phyloP scores from a whole-genome alignment of 2,329 filamentous ascomycete genomes.

The Didymella arachidicola region DNA sequence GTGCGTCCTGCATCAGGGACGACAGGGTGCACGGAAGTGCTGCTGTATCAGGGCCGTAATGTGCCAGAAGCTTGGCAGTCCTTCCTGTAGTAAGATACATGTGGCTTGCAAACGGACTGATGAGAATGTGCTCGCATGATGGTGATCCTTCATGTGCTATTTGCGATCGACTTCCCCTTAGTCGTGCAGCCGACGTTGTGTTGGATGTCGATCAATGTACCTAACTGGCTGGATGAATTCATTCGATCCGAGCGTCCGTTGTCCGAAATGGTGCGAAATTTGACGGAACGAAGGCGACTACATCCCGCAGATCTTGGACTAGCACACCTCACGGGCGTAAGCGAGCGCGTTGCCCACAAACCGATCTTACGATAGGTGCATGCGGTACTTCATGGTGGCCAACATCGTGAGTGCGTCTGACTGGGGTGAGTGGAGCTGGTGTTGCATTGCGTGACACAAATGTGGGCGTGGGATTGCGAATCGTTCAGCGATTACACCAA shows the following conservation, averaged over 20 bases:
- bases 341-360: background rate
- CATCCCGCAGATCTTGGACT: constrained; percentile 15
- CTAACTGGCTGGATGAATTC: constrained; percentile 17
- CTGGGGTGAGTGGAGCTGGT: constrained; percentile 3
- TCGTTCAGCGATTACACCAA: constrained; percentile 12
- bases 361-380: background rate
- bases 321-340: constrained; percentile 1
- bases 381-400: constrained; percentile 8
- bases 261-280: constrained; percentile 20
- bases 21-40: constrained; percentile 8
- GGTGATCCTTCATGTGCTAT: constrained; percentile 12
- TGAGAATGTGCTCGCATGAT: constrained; percentile 5
- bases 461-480: constrained; percentile 2
- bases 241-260: constrained; percentile 8
- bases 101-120: constrained; percentile 7
- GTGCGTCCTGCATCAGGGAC: constrained; percentile 6
- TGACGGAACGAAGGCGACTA: constrained; percentile 17
- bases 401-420: constrained; percentile 11
- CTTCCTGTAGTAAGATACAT: constrained; percentile 6
- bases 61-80: constrained; percentile 13
- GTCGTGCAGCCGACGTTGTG: constrained; percentile 18
- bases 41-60: background rate
- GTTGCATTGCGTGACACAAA: constrained; percentile 9
- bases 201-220: constrained; percentile 7
- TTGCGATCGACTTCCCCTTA: constrained; percentile 16